Conservation (phyloP, 495 filamentous ascomycete genomes). For the Neurospora africana region DNA sequence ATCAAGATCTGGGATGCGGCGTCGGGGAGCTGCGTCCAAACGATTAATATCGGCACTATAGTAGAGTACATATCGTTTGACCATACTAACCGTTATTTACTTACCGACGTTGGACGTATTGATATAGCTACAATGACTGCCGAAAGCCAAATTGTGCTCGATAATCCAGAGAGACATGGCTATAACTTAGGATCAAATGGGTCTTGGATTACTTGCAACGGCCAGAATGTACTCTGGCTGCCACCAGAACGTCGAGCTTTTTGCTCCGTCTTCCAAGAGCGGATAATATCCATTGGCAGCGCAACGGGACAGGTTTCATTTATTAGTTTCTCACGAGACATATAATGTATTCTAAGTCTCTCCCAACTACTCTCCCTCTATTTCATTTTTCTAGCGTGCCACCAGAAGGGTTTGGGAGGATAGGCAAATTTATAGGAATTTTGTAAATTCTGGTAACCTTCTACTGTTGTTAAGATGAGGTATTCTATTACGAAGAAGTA, state of each 20-base stretch:
- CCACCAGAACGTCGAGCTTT: conserved; percentile 4
- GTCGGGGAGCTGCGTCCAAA: conserved; percentile 1
- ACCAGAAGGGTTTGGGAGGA: background rate
- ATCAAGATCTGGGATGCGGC: conserved; percentile 10
- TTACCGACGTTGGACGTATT: background rate
- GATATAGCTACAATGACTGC: background rate
- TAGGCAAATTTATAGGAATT: background rate
- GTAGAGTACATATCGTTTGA: background rate
- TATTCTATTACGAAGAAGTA: no score
- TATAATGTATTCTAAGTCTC: background rate
- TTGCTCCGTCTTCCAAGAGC: conserved; percentile 1
- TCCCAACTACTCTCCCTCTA: background rate
- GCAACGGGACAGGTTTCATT: conserved; percentile 3
- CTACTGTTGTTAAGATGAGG: background rate
- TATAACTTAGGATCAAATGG: background rate
- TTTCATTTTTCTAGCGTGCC: background rate
- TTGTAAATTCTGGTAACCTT: background rate
- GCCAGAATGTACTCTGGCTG: background rate
- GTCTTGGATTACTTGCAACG: conserved; percentile 14
- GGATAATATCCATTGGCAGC: conserved; percentile 7
- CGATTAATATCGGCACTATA: background rate
- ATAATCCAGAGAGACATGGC: no score
- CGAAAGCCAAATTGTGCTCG: no score
- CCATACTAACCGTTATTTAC: background rate
- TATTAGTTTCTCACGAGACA: background rate